Percentiles rank a stretch among this genome's conserved stretches.
Conservation (phyloP, 2,329 filamentous ascomycete species). For the Colletotrichum kahawae region DNA sequence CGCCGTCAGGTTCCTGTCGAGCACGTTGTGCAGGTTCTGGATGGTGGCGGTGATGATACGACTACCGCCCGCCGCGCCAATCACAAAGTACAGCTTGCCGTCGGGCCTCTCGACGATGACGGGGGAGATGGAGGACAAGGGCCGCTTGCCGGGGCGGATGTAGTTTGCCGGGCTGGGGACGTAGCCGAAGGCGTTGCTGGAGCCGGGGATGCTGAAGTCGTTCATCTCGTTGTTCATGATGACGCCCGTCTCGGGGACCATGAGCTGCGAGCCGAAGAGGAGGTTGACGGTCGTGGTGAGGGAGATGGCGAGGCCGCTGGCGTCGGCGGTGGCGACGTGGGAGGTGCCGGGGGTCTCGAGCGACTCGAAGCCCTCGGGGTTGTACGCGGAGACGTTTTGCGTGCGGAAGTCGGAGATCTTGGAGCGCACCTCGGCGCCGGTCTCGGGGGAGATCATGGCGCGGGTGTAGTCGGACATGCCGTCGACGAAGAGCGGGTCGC, state of each 20-base stretch:
- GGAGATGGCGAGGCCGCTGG: constrained; percentile 73
- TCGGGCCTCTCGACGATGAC: constrained; percentile 77
- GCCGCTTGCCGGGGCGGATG: constrained; percentile 77
- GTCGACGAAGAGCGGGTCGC: constrained; percentile 75
- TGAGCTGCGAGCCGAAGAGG: constrained; percentile 75
- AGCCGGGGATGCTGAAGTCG: constrained; percentile 80
- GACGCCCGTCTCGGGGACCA: constrained; percentile 82
- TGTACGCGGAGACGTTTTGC: constrained; percentile 44
- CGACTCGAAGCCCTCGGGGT: constrained; percentile 51
- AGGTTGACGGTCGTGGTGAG: constrained; percentile 84
- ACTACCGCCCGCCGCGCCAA: constrained; percentile 82
- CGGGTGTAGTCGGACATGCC: constrained; percentile 67
- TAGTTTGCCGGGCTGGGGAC: constrained; percentile 77
- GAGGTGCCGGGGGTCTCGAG: constrained; percentile 70
- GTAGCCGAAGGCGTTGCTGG: constrained; percentile 78
- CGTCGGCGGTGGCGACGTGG: constrained; percentile 72
- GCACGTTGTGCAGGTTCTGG: constrained; percentile 76
- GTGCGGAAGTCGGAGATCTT: constrained; percentile 48
- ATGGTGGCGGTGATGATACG: constrained; percentile 84
- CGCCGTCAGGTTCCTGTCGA: constrained; percentile 70
- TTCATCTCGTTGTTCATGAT: constrained; percentile 71
- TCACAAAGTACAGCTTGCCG: constrained; percentile 71
- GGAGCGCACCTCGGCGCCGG: constrained; percentile 56
- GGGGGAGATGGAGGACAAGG: constrained; percentile 78
- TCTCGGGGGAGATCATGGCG: constrained; percentile 65